Conservation (phyloP, 2,329 filamentous ascomycete species). For the Rhinocladiella mackenziei region DNA sequence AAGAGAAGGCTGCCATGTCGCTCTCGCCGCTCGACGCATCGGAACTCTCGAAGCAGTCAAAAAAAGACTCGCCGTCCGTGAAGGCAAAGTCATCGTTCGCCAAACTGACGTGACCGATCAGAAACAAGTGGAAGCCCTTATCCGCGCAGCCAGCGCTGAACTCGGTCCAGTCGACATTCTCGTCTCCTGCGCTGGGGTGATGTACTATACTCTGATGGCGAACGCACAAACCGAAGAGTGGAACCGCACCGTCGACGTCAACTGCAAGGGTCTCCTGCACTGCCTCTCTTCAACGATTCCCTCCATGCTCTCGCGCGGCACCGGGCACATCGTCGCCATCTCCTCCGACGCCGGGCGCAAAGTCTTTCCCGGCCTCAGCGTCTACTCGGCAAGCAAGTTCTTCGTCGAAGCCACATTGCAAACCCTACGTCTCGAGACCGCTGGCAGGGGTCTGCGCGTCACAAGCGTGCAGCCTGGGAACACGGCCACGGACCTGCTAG, state of each 20-base stretch:
- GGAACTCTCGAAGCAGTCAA: constrained; percentile 67
- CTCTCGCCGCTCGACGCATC: constrained; percentile 56
- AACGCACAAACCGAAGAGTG: constrained; percentile 70
- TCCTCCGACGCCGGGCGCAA: constrained; percentile 79
- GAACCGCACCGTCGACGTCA: constrained; percentile 78
- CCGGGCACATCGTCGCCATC: constrained; percentile 73
- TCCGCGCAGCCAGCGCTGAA: constrained; percentile 55
- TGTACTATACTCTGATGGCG: constrained; percentile 87
- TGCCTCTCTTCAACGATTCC: constrained; percentile 67
- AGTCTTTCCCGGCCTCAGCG: constrained; percentile 74
- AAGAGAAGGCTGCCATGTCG: constrained; percentile 42
- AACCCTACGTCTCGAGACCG: constrained; percentile 69
- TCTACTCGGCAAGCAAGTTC: constrained; percentile 80
- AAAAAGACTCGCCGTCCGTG: constrained; percentile 53
- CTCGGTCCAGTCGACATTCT: constrained; percentile 73
- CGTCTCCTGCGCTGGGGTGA: constrained; percentile 76
- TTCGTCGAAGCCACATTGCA: constrained; percentile 82
- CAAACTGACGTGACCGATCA: constrained; percentile 69
- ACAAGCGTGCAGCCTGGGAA: constrained; percentile 76
- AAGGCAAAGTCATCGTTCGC: constrained; percentile 63
- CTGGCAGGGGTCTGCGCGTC: constrained; percentile 66
- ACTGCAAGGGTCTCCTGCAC: constrained; percentile 78
- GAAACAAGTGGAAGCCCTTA: constrained; percentile 62
- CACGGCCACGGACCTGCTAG: constrained; percentile 66
- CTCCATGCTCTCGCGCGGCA: constrained; percentile 64